A percentile compares a stretch with the other conserved stretches of the same genome.
phyloP scores from a whole-genome alignment of 192 early-diverging fungal genomes.

The Linnemannia exigua region DNA sequence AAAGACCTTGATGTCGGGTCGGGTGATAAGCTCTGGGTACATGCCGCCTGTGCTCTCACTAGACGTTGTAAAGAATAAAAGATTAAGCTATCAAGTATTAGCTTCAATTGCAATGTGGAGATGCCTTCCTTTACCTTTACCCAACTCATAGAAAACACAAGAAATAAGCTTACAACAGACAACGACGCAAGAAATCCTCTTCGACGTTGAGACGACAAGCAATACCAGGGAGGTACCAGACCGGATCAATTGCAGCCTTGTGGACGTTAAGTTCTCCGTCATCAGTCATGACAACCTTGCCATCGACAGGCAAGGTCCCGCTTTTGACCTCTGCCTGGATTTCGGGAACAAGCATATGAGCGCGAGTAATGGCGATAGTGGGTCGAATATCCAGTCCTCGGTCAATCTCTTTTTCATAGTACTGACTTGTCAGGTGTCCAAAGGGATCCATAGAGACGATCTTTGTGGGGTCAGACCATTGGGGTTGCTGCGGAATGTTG shows the following conservation, averaged over 20 bases:
- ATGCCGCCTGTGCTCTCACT: slow-evolving; percentile 89
- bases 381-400: slow-evolving; percentile 85
- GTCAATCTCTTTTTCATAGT: slow-evolving; percentile 70
- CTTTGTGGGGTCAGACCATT: slow-evolving; percentile 85
- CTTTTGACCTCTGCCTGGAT: slow-evolving; percentile 78
- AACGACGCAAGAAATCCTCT: slow-evolving; percentile 84
- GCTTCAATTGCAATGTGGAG: no score
- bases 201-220: slow-evolving; percentile 87
- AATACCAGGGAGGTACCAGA: slow-evolving; percentile 93
- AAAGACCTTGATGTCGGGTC: slow-evolving; percentile 93
- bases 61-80: neutral
- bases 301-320: slow-evolving; percentile 78
- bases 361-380: slow-evolving; percentile 90
- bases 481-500: slow-evolving; percentile 77
- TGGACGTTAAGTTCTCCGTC: slow-evolving; percentile 85
- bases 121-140: no score
- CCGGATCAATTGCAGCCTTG: slow-evolving; percentile 93
- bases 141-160: neutral
- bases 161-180: slow-evolving; percentile 65
- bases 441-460: slow-evolving; percentile 95
- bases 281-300: slow-evolving; percentile 80
- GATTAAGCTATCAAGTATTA: no score
- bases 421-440: slow-evolving; percentile 80
- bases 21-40: slow-evolving; percentile 93
- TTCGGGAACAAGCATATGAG: slow-evolving; percentile 92